A percentile compares a stretch with the other conserved stretches of the same genome.
Conservation (phyloP, 495 filamentous ascomycete species). For the Aspergillus nidulans region DNA sequence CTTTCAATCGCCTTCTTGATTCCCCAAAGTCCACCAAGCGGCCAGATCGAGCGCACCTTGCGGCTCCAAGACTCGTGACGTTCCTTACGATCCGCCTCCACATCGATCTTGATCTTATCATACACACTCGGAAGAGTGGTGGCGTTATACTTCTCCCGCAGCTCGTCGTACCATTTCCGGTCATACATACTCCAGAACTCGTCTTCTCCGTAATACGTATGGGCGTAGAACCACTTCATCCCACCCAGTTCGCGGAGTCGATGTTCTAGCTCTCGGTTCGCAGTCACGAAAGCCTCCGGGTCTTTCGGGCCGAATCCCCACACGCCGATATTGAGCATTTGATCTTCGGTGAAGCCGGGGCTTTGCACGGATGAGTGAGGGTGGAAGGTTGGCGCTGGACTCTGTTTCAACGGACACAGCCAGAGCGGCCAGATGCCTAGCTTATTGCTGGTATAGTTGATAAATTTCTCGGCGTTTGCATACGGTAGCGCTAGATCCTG, state of each 20-base stretch:
- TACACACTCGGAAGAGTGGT: slow-evolving; percentile 45
- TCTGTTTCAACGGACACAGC: slow-evolving; percentile 47
- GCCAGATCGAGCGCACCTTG: slow-evolving; percentile 29
- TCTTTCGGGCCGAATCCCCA: slow-evolving; percentile 40
- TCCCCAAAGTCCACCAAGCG: slow-evolving; percentile 51
- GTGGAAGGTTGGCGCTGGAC: slow-evolving; percentile 10
- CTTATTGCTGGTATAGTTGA: slow-evolving; percentile 38
- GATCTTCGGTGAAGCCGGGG: slow-evolving; percentile 1
- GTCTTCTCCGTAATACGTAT: slow-evolving; percentile 49
- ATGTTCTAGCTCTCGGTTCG: slow-evolving; percentile 61
- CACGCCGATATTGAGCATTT: slow-evolving; percentile 52
- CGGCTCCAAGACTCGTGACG: slow-evolving; percentile 14
- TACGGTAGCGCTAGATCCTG: slow-evolving; percentile 57
- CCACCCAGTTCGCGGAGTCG: slow-evolving; percentile 63
- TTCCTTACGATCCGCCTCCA: slow-evolving; percentile 15
- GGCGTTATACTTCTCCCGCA: slow-evolving; percentile 50
- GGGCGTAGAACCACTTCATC: slow-evolving; percentile 57
- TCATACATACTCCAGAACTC: slow-evolving; percentile 56
- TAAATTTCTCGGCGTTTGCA: slow-evolving; percentile 38
- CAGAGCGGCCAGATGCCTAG: slow-evolving; percentile 55
- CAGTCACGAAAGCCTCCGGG: slow-evolving; percentile 38
- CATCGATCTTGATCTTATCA: slow-evolving; percentile 46
- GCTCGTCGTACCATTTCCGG: slow-evolving; percentile 38
- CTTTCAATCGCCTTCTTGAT: slow-evolving; percentile 53
- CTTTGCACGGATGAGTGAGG: slow-evolving; percentile 7